phyloP scores from a whole-genome alignment of 805 yeast species.

The Kuraishia molischiana region DNA sequence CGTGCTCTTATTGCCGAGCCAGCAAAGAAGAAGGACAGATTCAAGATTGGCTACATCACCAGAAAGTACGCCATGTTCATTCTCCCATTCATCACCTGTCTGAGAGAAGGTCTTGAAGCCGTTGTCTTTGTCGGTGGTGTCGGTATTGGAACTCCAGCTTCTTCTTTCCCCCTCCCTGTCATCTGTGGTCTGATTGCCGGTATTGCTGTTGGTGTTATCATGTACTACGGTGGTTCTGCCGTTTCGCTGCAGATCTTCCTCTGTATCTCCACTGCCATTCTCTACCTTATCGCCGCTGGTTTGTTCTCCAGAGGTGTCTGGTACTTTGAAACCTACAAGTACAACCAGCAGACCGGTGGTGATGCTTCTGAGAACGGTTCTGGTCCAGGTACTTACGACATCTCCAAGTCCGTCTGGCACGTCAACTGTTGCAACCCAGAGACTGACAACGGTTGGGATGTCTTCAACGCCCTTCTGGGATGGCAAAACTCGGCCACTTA shows the following conservation, averaged over 20 bases:
- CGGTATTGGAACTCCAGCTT: constrained; percentile 59
- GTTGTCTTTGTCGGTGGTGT: constrained; percentile 89
- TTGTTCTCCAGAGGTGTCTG: constrained; percentile 89
- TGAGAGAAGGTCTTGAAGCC: constrained; percentile 88
- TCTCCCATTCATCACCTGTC: constrained; percentile 75
- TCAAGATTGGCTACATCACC: constrained; percentile 41
- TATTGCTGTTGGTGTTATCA: constrained; percentile 49
- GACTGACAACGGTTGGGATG: constrained; percentile 91
- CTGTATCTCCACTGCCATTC: constrained; percentile 77
- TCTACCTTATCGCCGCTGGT: constrained; percentile 87
- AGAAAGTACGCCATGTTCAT: constrained; percentile 70
- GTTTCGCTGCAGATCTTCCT: constrained; percentile 82
- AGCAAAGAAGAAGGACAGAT: constrained; percentile 35
- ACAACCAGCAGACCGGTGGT: constrained; percentile 70
- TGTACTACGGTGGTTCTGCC: constrained; percentile 77
- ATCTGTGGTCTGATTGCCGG: constrained; percentile 82
- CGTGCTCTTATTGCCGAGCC: constrained; percentile 62
- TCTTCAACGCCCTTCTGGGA: constrained; percentile 87
- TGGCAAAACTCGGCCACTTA: constrained; percentile 97
- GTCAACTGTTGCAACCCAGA: constrained; percentile 97
- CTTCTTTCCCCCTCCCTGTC: constrained; percentile 90
- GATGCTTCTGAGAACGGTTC: constrained; percentile 89
- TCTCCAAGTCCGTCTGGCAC: constrained; percentile 79
- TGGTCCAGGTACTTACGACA: constrained; percentile 93
- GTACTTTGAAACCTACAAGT: constrained; percentile 70